Percentiles rank a stretch among this genome's conserved stretches.
Conservation (phyloP, 2,329 filamentous ascomycete genomes). For the Ophiocordyceps polyrhachis-furcata region DNA sequence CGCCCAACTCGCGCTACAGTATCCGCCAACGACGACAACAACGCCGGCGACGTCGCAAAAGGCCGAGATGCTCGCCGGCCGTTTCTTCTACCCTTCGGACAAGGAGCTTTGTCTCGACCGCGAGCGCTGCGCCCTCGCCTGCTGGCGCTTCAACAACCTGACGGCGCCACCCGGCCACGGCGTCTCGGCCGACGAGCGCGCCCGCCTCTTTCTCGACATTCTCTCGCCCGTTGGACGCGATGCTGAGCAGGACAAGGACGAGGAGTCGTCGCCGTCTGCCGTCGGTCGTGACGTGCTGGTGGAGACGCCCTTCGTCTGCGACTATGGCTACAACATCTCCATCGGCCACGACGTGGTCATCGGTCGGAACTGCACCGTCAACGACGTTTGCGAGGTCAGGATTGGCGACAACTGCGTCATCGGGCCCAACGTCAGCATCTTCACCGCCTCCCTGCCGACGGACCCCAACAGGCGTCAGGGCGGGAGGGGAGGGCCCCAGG, state of each 20-base stretch:
- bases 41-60: slow-evolving; percentile 46
- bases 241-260: slow-evolving; percentile 3
- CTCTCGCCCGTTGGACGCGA: slow-evolving; percentile 36
- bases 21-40: slow-evolving; percentile 35
- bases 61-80: slow-evolving; percentile 72
- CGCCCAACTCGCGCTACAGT: slow-evolving; percentile 40
- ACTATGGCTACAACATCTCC: slow-evolving; percentile 88
- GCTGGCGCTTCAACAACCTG: slow-evolving; percentile 68
- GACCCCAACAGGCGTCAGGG: slow-evolving; percentile 60
- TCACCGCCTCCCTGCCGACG: slow-evolving; percentile 53
- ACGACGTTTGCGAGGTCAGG: slow-evolving; percentile 67
- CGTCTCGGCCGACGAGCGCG: slow-evolving; percentile 48
- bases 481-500: slow-evolving; percentile 44
- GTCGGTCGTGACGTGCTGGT: slow-evolving; percentile 63
- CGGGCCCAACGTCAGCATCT: slow-evolving; percentile 73
- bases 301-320: slow-evolving; percentile 77
- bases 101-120: slow-evolving; percentile 64
- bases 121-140: slow-evolving; percentile 63
- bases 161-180: slow-evolving; percentile 57
- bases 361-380: slow-evolving; percentile 65
- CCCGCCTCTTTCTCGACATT: slow-evolving; percentile 53
- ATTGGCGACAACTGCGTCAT: slow-evolving; percentile 65
- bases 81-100: slow-evolving; percentile 64
- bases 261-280: slow-evolving; percentile 30
- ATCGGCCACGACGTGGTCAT: slow-evolving; percentile 76